Percentiles rank a stretch among this genome's conserved stretches.
Evolutionary conservation across 129 eudicot genomes (phyloP).

Genomic region (Pseudognaphalium luteoalbum): DNA sequence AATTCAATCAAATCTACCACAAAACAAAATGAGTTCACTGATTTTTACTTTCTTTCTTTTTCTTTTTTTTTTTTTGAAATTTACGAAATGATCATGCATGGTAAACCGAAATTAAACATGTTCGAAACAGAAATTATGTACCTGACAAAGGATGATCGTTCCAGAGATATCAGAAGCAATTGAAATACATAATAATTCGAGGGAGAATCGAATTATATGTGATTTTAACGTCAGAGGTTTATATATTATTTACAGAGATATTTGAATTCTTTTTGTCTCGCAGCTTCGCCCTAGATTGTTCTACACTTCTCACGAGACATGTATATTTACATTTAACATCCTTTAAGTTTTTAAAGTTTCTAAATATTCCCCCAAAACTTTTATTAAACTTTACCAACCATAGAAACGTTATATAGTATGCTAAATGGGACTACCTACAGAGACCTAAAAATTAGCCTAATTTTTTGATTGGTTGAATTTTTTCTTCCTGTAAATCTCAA

Average conservation of each 20-base stretch:
- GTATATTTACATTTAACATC: slow-evolving; percentile 13
- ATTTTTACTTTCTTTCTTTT: neutral
- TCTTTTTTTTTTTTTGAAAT: neutral
- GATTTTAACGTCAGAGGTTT: slow-evolving; percentile 8
- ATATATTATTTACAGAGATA: neutral
- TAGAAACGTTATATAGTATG: neutral
- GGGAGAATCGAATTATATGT: slow-evolving; percentile 16
- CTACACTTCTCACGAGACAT: slow-evolving; percentile 35
- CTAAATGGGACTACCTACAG: no score
- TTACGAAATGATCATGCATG: slow-evolving; percentile 6
- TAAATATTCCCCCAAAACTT: neutral
- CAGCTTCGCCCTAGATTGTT: slow-evolving; percentile 46
- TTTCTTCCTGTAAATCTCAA: no score
- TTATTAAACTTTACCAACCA: neutral
- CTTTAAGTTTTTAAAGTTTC: slow-evolving; percentile 10
- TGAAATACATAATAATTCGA: neutral
- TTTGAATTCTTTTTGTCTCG: slow-evolving; percentile 19
- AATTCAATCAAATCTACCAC: neutral
- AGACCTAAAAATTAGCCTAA: no score
- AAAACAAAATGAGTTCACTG: neutral
- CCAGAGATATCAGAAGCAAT: slow-evolving; percentile 25
- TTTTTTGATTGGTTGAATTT: no score
- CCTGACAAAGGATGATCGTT: slow-evolving; percentile 17
- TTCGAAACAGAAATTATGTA: neutral
- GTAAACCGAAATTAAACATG: slow-evolving; percentile 4